phyloP scores from a whole-genome alignment of 495 filamentous ascomycete species.

The Thermothielavioides terrestris region DNA sequence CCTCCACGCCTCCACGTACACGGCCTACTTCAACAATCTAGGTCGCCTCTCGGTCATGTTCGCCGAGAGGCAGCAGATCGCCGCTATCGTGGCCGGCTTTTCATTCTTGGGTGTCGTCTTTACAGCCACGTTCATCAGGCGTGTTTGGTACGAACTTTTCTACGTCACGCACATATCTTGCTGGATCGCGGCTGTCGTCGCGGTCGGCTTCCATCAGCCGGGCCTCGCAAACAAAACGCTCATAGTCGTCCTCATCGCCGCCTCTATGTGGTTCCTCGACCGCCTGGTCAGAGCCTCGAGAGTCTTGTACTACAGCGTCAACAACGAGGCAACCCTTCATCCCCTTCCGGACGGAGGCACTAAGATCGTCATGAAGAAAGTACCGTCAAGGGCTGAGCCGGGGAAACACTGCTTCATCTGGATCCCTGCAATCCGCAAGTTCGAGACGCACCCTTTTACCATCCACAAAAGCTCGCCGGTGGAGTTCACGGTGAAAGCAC shows the following conservation, averaged over 20 bases:
- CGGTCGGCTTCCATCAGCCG: constrained; percentile 47
- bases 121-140: constrained; percentile 37
- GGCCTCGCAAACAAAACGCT: constrained; percentile 31
- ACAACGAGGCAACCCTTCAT: constrained; percentile 46
- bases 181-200: constrained; percentile 43
- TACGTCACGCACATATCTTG: constrained; percentile 47
- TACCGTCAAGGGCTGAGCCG: constrained; percentile 35
- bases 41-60: constrained; percentile 19
- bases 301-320: constrained; percentile 42
- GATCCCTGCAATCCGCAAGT: constrained; percentile 47
- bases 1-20: constrained; percentile 39
- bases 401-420: constrained; percentile 56
- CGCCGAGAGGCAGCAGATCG: constrained; percentile 21
- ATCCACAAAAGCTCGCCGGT: constrained; percentile 42
- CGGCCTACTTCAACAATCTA: constrained; percentile 27
- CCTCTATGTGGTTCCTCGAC: constrained; percentile 43
- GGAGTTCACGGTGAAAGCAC: constrained; percentile 47
- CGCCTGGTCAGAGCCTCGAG: constrained; percentile 41
- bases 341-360: constrained; percentile 50
- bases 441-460: constrained; percentile 58
- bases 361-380: constrained; percentile 44
- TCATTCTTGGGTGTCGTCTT: constrained; percentile 37
- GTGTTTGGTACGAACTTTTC: constrained; percentile 49
- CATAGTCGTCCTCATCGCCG: constrained; percentile 39
- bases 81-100: constrained; percentile 42